Base-by-base conservation (phyloP, 192 early-diverging fungal genomes). In the Podila clonocystis region DNA sequence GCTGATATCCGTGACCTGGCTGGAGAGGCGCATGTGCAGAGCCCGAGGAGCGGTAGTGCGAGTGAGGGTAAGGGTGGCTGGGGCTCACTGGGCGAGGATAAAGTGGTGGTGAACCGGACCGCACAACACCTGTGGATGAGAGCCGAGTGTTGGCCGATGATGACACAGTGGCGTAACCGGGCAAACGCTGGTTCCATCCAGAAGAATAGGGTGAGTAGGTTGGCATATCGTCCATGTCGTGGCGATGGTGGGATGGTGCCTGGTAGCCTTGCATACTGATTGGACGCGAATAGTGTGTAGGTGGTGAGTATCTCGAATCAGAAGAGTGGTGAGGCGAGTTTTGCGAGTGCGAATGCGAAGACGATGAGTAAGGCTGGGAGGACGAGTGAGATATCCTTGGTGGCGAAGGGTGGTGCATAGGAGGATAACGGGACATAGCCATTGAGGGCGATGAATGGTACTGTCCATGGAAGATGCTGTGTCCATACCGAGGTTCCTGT, bases 181-280 rank as follows among this genome's bases (percentile, higher is more conserved):
- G 77, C 9, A 80, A 36, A 5, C 77, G 70, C 19, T 66, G 65
- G 58, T 80, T 80, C 77, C 77, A 80, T 29, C 77, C 77, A 28
- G 77, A 80, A 0, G 75, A 70, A 41, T 69, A 34, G 20, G 70
- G 58, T 4, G 76, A 63, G 19, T 50, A 63, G 15, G 70, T 26
- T 5, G 45, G 68, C 55, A 70, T 50, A 19, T 80, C 66, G 9
- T 80, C 77, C 62, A 73, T 62, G 49, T 73, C 70, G 36, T 58
- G 60, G 30, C 19, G 59, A 61, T 61, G 26, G 24, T 55, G 61
- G 1, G n/a, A 55, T 20, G 30, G 48, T 65, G 70, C 70, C 58
- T 80, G 77, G 13, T 79, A 79, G 9, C 75, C 75, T 31, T 71
- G 69, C 75, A 79, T 72, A 9, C 69, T 80, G 62, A 80, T 80